Evolutionary conservation across 163 green algal genomes (phyloP).

Genomic region (Chlamydomonas reinhardtii): DNA sequence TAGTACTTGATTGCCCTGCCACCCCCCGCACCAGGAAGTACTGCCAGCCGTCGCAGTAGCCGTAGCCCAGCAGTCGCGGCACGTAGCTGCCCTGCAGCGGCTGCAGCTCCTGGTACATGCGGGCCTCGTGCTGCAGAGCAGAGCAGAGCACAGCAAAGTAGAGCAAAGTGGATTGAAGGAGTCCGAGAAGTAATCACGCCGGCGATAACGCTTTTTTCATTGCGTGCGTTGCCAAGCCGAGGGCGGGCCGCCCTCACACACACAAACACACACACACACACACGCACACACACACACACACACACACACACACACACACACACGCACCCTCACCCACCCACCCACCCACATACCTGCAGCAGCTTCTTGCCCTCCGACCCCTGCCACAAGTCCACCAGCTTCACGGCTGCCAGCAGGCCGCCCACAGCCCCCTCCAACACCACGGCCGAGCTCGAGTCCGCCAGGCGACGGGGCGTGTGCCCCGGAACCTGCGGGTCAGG

Average conservation of each 20-base stretch:
- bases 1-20: too few relatives aligned
- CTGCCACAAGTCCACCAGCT: neutral
- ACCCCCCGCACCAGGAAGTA: neutral
- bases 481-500: neutral
- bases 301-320: too few relatives aligned
- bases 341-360: neutral
- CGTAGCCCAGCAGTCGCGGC: neutral
- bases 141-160: too few relatives aligned
- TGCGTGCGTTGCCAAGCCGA: too few relatives aligned
- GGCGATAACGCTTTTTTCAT: too few relatives aligned
- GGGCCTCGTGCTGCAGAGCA: neutral
- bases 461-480: neutral
- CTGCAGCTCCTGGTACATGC: neutral
- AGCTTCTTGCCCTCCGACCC: neutral
- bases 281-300: too few relatives aligned
- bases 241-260: neutral
- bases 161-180: too few relatives aligned
- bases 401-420: neutral
- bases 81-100: slow-evolving; percentile 2
- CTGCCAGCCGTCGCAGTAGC: neutral
- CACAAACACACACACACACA: too few relatives aligned
- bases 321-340: too few relatives aligned
- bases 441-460: neutral
- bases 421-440: neutral
- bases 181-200: neutral